phyloP scores from a whole-genome alignment of 176 grass and related monocot genomes.

The Hyparrhenia diplandra region DNA sequence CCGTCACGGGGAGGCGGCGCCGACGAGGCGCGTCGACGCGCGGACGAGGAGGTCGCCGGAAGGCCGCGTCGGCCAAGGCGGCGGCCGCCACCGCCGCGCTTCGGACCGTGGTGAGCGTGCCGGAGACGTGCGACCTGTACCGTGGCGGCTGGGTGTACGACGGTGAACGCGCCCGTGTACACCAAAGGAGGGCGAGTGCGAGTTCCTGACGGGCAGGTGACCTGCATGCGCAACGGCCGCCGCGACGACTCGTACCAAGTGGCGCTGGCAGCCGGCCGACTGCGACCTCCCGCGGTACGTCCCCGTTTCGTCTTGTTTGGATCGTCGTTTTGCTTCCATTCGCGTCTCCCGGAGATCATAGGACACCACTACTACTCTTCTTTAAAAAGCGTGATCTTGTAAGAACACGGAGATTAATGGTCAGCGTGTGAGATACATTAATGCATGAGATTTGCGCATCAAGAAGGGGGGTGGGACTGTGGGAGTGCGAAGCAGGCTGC shows the following conservation, averaged over 20 bases:
- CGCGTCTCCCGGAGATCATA: slow-evolving; percentile 1
- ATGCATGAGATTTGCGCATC: not conserved
- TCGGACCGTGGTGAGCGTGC: slow-evolving; percentile 43
- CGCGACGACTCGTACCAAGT: slow-evolving; percentile 82
- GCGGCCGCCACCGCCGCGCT: slow-evolving; percentile 39
- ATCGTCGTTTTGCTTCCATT: not conserved
- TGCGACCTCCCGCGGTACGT: slow-evolving; percentile 73
- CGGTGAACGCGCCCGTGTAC: slow-evolving; percentile 70
- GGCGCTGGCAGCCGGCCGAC: slow-evolving; percentile 80
- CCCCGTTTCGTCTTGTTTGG: no score
- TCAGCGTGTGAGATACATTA: not conserved
- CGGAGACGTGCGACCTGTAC: slow-evolving; percentile 78
- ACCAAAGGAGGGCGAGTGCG: slow-evolving; percentile 72
- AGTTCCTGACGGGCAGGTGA: slow-evolving; percentile 98
- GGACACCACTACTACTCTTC: not conserved
- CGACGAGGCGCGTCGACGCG: slow-evolving; percentile 24
- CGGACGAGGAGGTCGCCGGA: slow-evolving; percentile 50
- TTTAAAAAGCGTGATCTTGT: not conserved
- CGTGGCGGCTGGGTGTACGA: slow-evolving; percentile 82
- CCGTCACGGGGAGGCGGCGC: slow-evolving; percentile 33
- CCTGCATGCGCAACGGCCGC: slow-evolving; percentile 95
- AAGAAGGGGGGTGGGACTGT: not conserved
- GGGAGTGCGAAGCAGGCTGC: not conserved
- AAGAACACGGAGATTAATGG: not conserved
- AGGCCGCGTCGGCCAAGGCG: slow-evolving; percentile 32